phyloP scores from a whole-genome alignment of 192 early-diverging fungal species.

The Glomus cerebriforme region DNA sequence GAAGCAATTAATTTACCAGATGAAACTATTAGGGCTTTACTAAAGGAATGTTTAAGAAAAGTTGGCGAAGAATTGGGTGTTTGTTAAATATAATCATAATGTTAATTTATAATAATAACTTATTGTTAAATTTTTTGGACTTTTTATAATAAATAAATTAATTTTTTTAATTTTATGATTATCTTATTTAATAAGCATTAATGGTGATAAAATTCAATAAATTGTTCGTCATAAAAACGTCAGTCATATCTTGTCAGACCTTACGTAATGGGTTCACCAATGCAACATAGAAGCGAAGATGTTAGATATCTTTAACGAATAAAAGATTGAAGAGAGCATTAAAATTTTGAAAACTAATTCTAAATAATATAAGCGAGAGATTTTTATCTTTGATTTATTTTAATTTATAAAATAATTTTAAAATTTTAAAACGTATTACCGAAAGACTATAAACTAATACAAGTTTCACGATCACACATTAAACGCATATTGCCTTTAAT shows the following conservation, averaged over 20 bases:
- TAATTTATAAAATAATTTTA: too few relatives aligned
- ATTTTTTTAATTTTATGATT: background rate
- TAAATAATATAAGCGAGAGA: too few relatives aligned
- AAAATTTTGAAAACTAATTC: too few relatives aligned
- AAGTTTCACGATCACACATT: too few relatives aligned
- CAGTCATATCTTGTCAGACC: background rate
- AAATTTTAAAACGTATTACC: too few relatives aligned
- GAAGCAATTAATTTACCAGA: constrained; percentile 56
- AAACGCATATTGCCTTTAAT: too few relatives aligned
- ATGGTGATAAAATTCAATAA: background rate
- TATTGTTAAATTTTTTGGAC: background rate
- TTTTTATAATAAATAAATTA: too few relatives aligned
- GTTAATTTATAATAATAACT: background rate
- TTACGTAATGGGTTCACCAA: background rate
- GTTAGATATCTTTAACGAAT: too few relatives aligned
- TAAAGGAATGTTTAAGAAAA: constrained; percentile 46
- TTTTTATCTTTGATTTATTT: too few relatives aligned
- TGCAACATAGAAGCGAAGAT: too few relatives aligned
- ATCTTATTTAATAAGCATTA: background rate
- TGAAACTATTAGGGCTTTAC: constrained; percentile 39
- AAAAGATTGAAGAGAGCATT: too few relatives aligned
- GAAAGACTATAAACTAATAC: too few relatives aligned
- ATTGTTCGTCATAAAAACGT: background rate
- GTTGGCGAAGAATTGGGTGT: constrained; percentile 43
- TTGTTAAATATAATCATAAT: background rate